A percentile compares a stretch with the other conserved stretches of the same genome.
Evolutionary conservation across 192 early-diverging fungal species (phyloP).

Genomic region (Backusella australiensis): DNA sequence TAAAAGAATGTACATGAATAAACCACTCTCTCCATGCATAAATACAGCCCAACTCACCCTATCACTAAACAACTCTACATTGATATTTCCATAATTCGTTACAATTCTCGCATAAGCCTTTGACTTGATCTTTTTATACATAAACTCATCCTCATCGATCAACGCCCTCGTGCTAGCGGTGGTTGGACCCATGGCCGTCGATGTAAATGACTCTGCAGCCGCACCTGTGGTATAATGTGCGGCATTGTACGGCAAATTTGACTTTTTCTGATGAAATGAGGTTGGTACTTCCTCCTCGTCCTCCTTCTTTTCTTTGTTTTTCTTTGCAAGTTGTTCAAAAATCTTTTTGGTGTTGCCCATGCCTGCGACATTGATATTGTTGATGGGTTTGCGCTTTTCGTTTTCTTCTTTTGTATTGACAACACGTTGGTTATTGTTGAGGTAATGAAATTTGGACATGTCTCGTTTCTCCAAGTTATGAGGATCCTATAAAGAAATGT

Average conservation of each 20-base stretch:
- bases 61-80: slow-evolving; percentile 77
- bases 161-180: slow-evolving; percentile 69
- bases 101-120: slow-evolving; percentile 76
- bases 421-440: slow-evolving; percentile 65
- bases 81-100: slow-evolving; percentile 82
- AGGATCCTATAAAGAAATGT: slow-evolving; percentile 58
- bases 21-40: not conserved
- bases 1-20: slow-evolving; percentile 31
- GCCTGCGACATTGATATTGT: slow-evolving; percentile 67
- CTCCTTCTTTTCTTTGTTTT: slow-evolving; percentile 33
- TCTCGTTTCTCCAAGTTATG: slow-evolving; percentile 67
- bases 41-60: slow-evolving; percentile 41
- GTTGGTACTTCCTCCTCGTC: slow-evolving; percentile 8
- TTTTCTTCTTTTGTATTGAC: slow-evolving; percentile 48
- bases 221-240: slow-evolving; percentile 81
- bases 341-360: slow-evolving; percentile 56
- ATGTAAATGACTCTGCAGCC: slow-evolving; percentile 83
- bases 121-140: slow-evolving; percentile 80
- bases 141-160: slow-evolving; percentile 83
- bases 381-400: slow-evolving; percentile 49
- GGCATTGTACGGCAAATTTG: slow-evolving; percentile 65
- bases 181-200: slow-evolving; percentile 72
- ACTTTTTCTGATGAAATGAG: slow-evolving; percentile 38
- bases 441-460: slow-evolving; percentile 72
- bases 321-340: slow-evolving; percentile 47